Evolutionary conservation across 2,329 filamentous ascomycete genomes (phyloP).

Genomic region (Mycosphaerella sp.): DNA sequence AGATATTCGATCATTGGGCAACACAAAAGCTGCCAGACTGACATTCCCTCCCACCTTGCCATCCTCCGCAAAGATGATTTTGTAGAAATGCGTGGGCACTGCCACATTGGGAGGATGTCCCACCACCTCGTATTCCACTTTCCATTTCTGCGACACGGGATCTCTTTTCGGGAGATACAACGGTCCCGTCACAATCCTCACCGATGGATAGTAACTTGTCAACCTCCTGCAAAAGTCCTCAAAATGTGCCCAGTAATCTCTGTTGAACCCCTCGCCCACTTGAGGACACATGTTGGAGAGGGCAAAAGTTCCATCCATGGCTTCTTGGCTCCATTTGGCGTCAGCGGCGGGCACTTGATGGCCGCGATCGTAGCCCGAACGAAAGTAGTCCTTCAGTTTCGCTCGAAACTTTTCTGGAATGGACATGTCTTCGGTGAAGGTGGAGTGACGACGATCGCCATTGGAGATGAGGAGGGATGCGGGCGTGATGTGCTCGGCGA

Average conservation of each 20-base stretch:
- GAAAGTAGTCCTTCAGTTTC: constrained; percentile 86
- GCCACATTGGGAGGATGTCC: constrained; percentile 88
- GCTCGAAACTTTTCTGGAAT: constrained; percentile 86
- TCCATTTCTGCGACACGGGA: constrained; percentile 82
- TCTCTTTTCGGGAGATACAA: constrained; percentile 86
- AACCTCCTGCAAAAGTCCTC: constrained; percentile 92
- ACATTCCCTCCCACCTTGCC: constrained; percentile 62
- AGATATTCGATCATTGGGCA: constrained; percentile 83
- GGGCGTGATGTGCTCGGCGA: constrained; percentile 86
- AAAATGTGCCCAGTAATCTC: constrained; percentile 98
- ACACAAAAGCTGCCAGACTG: constrained; percentile 85
- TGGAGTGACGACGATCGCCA: constrained; percentile 76
- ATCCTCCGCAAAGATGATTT: constrained; percentile 95
- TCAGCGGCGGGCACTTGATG: constrained; percentile 97
- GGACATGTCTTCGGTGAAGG: constrained; percentile 71
- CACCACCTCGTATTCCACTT: constrained; percentile 91
- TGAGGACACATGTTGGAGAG: constrained; percentile 97
- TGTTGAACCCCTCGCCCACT: constrained; percentile 96
- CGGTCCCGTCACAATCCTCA: constrained; percentile 87
- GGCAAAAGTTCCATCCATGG: constrained; percentile 93
- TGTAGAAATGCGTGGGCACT: constrained; percentile 98
- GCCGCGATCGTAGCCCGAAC: constrained; percentile 88
- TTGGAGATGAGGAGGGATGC: constrained; percentile 67
- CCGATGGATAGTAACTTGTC: constrained; percentile 72
- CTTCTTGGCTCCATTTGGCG: constrained; percentile 86